phyloP scores from a whole-genome alignment of 2,329 filamentous ascomycete genomes.

The Epichloe hybrida region DNA sequence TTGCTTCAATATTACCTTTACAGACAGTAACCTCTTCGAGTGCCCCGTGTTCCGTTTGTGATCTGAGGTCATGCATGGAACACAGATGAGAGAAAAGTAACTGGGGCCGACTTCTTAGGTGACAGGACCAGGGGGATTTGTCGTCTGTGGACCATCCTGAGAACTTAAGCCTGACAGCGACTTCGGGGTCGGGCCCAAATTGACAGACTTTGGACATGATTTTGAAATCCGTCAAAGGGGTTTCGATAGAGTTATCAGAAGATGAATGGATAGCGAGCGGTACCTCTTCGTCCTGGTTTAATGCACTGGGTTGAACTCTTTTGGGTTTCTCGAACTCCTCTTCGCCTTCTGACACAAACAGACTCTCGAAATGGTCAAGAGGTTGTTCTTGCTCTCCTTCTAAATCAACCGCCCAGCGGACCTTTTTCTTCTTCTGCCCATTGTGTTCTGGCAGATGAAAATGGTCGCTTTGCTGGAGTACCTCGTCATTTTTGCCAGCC shows the following conservation, averaged over 20 bases:
- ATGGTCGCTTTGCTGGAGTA: neutral
- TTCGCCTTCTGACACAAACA: constrained; percentile 3
- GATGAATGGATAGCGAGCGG: neutral
- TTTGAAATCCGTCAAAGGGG: neutral
- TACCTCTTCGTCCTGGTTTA: neutral
- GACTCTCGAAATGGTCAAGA: neutral
- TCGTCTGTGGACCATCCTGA: constrained; percentile 7
- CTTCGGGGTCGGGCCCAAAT: constrained; percentile 5
- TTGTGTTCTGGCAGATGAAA: neutral
- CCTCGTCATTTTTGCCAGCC: neutral
- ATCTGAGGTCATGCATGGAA: constrained; percentile 18
- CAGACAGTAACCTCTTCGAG: constrained; percentile 6
- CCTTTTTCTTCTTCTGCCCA: constrained; percentile 1
- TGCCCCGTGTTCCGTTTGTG: constrained; percentile 3
- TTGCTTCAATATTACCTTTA: constrained; percentile 10
- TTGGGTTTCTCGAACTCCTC: neutral
- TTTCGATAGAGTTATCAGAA: neutral
- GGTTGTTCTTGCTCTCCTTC: neutral
- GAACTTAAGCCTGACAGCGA: constrained; percentile 7
- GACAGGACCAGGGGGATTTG: constrained; percentile 12
- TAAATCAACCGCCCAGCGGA: constrained; percentile 3
- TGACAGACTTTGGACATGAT: constrained; percentile 5
- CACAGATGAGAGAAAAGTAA: constrained; percentile 23
- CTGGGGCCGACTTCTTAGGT: constrained; percentile 12
- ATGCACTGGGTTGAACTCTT: neutral